Conservation (phyloP, 2,329 filamentous ascomycete species). For the Aspergillus floridensis region DNA sequence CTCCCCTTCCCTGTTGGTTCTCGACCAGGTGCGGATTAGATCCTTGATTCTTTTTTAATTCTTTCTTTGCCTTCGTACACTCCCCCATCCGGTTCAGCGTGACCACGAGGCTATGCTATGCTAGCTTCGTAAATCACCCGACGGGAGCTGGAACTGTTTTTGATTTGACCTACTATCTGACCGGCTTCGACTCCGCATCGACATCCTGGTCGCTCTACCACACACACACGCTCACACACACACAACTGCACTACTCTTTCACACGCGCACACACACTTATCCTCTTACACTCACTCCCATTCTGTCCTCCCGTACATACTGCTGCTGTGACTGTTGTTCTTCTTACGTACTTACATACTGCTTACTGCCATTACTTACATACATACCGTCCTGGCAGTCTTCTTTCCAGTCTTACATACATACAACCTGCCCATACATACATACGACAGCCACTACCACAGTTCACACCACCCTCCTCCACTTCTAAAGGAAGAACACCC, state of each 20-base stretch:
- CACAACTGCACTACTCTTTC: background rate
- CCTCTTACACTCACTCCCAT: background rate
- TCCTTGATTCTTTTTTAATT: conserved; percentile 12
- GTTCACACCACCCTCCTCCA: background rate
- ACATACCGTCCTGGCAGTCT: conserved; percentile 10
- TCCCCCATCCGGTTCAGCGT: conserved; percentile 20
- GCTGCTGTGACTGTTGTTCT: background rate
- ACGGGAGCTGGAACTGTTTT: conserved; percentile 25
- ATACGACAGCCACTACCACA: conserved; percentile 5
- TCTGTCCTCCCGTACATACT: background rate
- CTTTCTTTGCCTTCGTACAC: conserved; percentile 9
- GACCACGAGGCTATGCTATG: conserved; percentile 35
- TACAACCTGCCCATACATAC: background rate
- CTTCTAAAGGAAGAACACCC: conserved; percentile 10
- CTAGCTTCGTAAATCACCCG: conserved; percentile 34
- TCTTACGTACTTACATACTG: conserved; percentile 12
- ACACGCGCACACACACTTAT: conserved; percentile 4
- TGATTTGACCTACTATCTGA: conserved; percentile 26
- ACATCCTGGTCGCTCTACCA: conserved; percentile 24
- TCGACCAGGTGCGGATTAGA: conserved; percentile 18
- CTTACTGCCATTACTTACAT: conserved; percentile 9
- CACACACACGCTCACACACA: background rate
- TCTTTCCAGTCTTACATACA: conserved; percentile 9
- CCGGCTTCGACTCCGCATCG: conserved; percentile 26
- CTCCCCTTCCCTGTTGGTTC: conserved; percentile 13